Percentiles rank a stretch among this genome's conserved stretches.
Conservation (phyloP, 208 protist genomes). For the Porcisia deanei region DNA sequence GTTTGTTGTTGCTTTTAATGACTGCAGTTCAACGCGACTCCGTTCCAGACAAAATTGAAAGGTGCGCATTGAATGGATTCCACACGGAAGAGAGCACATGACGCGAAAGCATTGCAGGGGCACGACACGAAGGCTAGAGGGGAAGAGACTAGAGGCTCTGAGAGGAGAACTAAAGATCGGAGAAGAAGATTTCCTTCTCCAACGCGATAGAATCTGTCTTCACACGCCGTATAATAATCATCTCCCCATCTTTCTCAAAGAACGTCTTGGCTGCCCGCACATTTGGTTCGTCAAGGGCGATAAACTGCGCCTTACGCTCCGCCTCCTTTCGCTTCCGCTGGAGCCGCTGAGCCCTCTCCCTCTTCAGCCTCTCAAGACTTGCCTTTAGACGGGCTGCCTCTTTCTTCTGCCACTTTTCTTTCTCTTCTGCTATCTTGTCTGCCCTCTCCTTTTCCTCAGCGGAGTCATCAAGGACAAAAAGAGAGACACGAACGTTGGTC, state of each 20-base stretch:
- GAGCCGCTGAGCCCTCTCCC: slow-evolving; percentile 35
- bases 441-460: slow-evolving; percentile 47
- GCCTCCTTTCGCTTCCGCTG: slow-evolving; percentile 42
- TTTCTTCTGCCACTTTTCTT: slow-evolving; percentile 31
- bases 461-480: slow-evolving; percentile 49
- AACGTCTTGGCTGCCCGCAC: slow-evolving; percentile 41
- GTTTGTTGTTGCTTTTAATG: not conserved
- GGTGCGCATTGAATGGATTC: not conserved
- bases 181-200: slow-evolving; percentile 72
- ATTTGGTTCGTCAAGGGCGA: slow-evolving; percentile 42
- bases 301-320: slow-evolving; percentile 44
- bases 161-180: slow-evolving; percentile 19
- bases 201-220: slow-evolving; percentile 45
- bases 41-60: slow-evolving; percentile 1
- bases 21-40: not conserved
- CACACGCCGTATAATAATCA: slow-evolving; percentile 80
- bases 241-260: slow-evolving; percentile 54
- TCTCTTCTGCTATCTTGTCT: slow-evolving; percentile 30
- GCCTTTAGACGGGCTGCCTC: slow-evolving; percentile 48
- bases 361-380: slow-evolving; percentile 39
- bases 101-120: not conserved
- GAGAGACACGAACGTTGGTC: slow-evolving; percentile 8
- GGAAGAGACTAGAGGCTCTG: not conserved
- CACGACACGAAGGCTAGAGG: not conserved
- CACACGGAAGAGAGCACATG: slow-evolving; percentile 1